Percentiles rank a stretch among this genome's conserved stretches.
These are phyloP conservation scores for Colletotrichum shisoi DNA, from an alignment of 2,329 filamentous ascomycete species.

Conservation along the genomic window DNA sequence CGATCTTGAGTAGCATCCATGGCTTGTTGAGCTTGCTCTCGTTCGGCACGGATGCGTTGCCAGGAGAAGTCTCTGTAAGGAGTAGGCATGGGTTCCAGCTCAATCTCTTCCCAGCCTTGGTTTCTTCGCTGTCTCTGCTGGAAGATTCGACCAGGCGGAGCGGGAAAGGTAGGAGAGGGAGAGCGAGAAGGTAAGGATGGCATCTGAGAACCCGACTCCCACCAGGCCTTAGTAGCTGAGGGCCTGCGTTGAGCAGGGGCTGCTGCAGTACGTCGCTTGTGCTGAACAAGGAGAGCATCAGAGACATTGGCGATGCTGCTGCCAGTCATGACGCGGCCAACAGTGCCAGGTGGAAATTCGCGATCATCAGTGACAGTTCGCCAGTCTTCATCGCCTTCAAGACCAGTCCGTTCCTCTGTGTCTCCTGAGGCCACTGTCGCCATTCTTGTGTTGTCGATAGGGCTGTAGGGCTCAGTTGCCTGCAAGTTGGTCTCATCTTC, in stretches of 20 bases:
- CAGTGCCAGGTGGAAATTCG: conserved; percentile 1
- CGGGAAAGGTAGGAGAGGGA: conserved; percentile 15
- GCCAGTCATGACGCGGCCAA: conserved; percentile 37
- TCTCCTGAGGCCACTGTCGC: conserved; percentile 7
- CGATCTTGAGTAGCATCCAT: conserved; percentile 5
- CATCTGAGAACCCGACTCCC: not conserved
- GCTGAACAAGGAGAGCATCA: conserved; percentile 21
- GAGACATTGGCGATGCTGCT: conserved; percentile 40
- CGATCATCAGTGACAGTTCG: conserved; percentile 38
- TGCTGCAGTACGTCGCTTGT: not conserved
- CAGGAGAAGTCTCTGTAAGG: not conserved
- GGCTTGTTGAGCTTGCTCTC: not conserved
- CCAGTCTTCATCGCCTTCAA: conserved; percentile 38
- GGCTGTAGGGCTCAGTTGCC: conserved; percentile 20
- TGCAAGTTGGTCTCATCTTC: conserved; percentile 20
- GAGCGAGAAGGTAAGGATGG: not conserved
- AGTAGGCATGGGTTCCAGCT: conserved; percentile 13
- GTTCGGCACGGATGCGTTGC: conserved; percentile 7
- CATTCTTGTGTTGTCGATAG: conserved; percentile 25
- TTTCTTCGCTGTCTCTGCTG: conserved; percentile 12
- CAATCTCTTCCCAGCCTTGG: conserved; percentile 25
- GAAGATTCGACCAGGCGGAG: not conserved
- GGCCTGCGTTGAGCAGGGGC: not conserved
- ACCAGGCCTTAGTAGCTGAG: conserved; percentile 23
- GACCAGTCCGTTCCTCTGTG: conserved; percentile 10